Evolutionary conservation across 2,329 filamentous ascomycete species (phyloP), one percentile per base, ranked within the genome.

Genomic region (Beauveria medogensis): DNA sequence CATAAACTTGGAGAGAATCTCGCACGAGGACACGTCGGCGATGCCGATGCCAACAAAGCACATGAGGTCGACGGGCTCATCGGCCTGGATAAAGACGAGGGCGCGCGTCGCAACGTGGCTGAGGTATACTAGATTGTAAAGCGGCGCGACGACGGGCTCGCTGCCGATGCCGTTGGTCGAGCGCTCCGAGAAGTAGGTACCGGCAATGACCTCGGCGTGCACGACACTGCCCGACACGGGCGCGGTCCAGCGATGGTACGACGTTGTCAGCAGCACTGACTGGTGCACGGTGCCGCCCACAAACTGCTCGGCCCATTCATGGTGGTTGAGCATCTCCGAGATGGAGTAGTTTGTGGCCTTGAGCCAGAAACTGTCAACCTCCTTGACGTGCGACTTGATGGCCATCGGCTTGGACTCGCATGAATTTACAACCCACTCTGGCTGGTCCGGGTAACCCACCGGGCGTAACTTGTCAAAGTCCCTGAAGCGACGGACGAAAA

Each of bases 11-110:
- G 61, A 26, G 47, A 75, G 73, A 18, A 90, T 71, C 60, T 80
- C 78, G 67, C 86, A 89, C 0, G 85, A 85, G 48, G 81, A 85
- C 5, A 90, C 86, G 70, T 91, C 87, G 5, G 83, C 83, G 86
- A 90, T 90, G 3, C 87, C 88, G 1, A 91, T 78, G 3, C 80
- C 82, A n/a, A 90, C 74, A 63, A 89, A 84, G 0, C 80, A 82
- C 78, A 90, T 83, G 18, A 90, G 71, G 0, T 87, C 88, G 52
- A 90, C 82, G 3, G 80, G 77, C 61, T 87, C 84, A 63, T 87
- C 83, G 0, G 85, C 85, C 68, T 89, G 75, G 63, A 90, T 83
- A 70, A 86, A 86, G 63, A 90, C 82, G 59, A 90, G 70, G 0
- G 82, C 85, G 5, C 88, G 77, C 5, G 87, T 86, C 0, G 87